A percentile compares a stretch with the other conserved stretches of the same genome.
Conservation (phyloP, 1,139 yeast species). For the Arxiozyma bovina region DNA sequence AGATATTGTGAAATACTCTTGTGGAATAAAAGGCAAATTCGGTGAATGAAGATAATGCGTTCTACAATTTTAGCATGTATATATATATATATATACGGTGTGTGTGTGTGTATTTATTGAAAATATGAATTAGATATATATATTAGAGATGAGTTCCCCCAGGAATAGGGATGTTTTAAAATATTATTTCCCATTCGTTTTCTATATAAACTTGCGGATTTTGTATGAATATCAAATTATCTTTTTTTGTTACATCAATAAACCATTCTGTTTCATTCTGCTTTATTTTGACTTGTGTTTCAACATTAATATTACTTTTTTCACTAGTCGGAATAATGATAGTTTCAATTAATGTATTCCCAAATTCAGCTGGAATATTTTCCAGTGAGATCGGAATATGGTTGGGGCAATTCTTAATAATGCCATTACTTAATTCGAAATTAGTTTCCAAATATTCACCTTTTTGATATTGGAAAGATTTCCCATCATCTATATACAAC, state of each 20-base stretch:
- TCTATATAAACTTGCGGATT: constrained; percentile 47
- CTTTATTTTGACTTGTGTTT: constrained; percentile 27
- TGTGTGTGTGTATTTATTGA: too few relatives aligned
- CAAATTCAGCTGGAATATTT: constrained; percentile 11
- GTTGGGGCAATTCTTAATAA: background rate
- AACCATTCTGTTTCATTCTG: constrained; percentile 36
- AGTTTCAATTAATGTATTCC: constrained; percentile 43
- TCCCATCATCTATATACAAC: constrained; percentile 79
- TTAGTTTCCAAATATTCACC: constrained; percentile 42
- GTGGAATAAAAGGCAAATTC: background rate
- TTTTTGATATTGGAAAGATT: constrained; percentile 48
- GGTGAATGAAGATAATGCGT: background rate
- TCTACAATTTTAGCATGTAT: background rate
- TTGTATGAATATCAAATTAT: constrained; percentile 34
- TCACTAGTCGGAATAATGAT: constrained; percentile 45
- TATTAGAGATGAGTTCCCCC: background rate
- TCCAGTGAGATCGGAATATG: background rate
- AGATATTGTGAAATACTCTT: constrained; percentile 33
- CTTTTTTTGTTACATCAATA: constrained; percentile 25
- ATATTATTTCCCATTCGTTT: constrained; percentile 41
- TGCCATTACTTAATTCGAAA: constrained; percentile 30
- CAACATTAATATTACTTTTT: constrained; percentile 8
- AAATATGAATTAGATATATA: too few relatives aligned
- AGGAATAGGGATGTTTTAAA: constrained; percentile 8
- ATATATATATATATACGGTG: background rate